Base-by-base conservation (phyloP, 345 rosid species). In the Lepidium sativum region DNA sequence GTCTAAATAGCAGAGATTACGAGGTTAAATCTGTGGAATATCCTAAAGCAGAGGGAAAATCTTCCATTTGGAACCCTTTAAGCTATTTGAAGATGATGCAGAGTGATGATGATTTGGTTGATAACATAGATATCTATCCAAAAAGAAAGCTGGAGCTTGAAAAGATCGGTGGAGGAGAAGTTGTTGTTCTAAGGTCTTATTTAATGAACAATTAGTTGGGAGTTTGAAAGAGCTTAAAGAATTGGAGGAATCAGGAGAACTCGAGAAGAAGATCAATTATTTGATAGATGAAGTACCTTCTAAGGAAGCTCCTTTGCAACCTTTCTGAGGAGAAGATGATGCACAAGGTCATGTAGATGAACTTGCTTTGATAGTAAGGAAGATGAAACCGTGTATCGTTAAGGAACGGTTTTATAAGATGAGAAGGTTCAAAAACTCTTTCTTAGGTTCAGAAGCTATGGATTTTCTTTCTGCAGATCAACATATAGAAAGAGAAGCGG, bases 321-420 rank as follows among this genome's bases (percentile, higher is more conserved):
- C 98, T 50, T 82, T 88, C 59, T 88, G 96, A 35, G 98, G 95
- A 37, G 96, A 91, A 82, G 98, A 86, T 75, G 96, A 88, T 51
- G 71, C 67, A 39, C 80, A 80, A 45, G 96, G 86, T 56, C 62
- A 81, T 55, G 44, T 83, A 31, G 98, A 91, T 74, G 98, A 91
- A 75, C 79, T 88, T 42, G 91, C 90, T 48, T 71, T 86, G 54
- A 75, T 91, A 63, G 89, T 83, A 13, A 73, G 56, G 35, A 91
- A 85, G 77, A 88, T 88, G 98, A 86, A 91, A 80, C 80, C 74
- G 25, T 69, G 70, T 21, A 57, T 88, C 42, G 80, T 88, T 35
- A 91, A 82, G 75, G 98, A 91, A 44, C 76, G 95, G 34, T 86
- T 86, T 65, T 83, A 84, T 54, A 88, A 83, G 62, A 75, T 91